These are phyloP conservation scores for Pharnaceum exiguum DNA, from an alignment of 148 eudicot species.

Conservation along the genomic window DNA sequence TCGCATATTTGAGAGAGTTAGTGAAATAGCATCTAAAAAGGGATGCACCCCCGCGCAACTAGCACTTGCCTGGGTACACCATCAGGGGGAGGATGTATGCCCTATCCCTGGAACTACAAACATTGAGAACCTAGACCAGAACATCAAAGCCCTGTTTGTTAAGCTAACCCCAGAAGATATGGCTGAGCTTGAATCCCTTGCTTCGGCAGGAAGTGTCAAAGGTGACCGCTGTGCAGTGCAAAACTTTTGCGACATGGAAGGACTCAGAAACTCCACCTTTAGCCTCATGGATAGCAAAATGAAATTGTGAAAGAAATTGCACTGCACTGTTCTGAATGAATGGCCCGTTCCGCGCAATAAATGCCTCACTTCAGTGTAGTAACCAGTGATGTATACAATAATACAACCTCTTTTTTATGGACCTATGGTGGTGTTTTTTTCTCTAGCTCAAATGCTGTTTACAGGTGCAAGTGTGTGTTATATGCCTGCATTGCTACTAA, in stretches of 20 bases:
- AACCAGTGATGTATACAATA: no score
- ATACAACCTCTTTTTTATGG: no score
- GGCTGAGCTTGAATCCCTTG: constrained; percentile 35
- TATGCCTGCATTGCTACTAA: no score
- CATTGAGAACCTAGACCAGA: constrained; percentile 36
- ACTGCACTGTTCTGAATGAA: no score
- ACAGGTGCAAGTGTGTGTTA: no score
- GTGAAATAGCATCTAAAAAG: constrained; percentile 28
- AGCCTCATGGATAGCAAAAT: constrained; percentile 32
- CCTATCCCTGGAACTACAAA: constrained; percentile 47
- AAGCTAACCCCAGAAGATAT: constrained; percentile 37
- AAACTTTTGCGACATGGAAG: constrained; percentile 13
- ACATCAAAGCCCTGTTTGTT: constrained; percentile 32
- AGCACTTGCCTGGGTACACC: constrained; percentile 46
- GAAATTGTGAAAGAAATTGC: no score
- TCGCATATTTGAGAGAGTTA: constrained; percentile 29
- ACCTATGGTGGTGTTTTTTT: no score
- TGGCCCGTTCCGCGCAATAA: no score
- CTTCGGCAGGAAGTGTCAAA: constrained; percentile 23
- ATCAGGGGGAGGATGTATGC: constrained; percentile 36
- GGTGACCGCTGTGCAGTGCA: constrained; percentile 26
- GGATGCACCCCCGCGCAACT: constrained; percentile 42
- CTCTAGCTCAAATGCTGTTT: no score
- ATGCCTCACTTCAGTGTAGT: no score
- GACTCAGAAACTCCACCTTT: constrained; percentile 35